phyloP scores from a whole-genome alignment of 495 filamentous ascomycete genomes.

The Aspergillus indologenus region DNA sequence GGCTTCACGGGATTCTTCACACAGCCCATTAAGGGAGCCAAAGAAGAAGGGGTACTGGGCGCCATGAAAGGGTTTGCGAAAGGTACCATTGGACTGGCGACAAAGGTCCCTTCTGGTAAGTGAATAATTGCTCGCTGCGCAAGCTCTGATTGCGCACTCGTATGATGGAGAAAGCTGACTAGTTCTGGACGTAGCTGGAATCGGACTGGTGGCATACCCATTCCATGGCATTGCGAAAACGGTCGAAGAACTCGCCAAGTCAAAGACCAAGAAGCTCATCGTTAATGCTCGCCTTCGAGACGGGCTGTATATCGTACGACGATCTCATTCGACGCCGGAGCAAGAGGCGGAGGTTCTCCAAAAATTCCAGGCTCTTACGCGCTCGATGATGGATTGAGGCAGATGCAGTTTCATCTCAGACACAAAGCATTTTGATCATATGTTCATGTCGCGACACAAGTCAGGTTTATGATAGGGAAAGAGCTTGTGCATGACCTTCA shows the following conservation, averaged over 20 bases:
- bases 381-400: not conserved
- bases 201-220: slow-evolving; percentile 28
- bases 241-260: slow-evolving; percentile 19
- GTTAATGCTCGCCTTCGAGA: slow-evolving; percentile 17
- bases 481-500: too few relatives aligned
- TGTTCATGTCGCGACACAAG: too few relatives aligned
- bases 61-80: slow-evolving; percentile 67
- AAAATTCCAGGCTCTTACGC: not conserved
- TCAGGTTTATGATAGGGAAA: too few relatives aligned
- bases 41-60: slow-evolving; percentile 57
- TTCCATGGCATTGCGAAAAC: slow-evolving; percentile 27
- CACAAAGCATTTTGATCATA: too few relatives aligned
- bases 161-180: not conserved
- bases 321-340: not conserved
- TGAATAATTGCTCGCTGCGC: not conserved
- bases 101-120: slow-evolving; percentile 52
- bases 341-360: not conserved
- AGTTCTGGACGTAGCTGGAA: slow-evolving; percentile 17
- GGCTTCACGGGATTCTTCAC: slow-evolving; percentile 67
- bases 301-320: slow-evolving; percentile 5
- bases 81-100: slow-evolving; percentile 68
- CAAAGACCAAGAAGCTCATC: slow-evolving; percentile 25
- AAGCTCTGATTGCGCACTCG: not conserved
- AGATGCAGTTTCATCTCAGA: too few relatives aligned
- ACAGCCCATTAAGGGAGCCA: slow-evolving; percentile 62